These are phyloP conservation scores for Coemansia sp. DNA, from an alignment of 192 early-diverging fungal genomes.

Conservation along the genomic window DNA sequence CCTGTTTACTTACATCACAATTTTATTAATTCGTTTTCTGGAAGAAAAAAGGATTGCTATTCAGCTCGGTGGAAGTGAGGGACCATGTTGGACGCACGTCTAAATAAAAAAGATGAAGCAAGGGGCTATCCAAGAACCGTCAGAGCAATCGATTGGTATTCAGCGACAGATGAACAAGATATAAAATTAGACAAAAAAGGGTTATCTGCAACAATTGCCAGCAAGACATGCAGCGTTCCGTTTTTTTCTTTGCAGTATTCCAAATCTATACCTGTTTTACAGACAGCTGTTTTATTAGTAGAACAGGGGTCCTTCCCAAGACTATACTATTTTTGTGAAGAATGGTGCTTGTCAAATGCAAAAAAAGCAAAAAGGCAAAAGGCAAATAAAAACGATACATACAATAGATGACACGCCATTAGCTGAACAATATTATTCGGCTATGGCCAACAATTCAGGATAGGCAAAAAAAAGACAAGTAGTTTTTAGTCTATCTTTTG, in stretches of 20 bases:
- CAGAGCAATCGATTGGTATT: conserved; percentile 1
- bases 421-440: not conserved
- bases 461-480: not conserved
- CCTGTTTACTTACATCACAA: not conserved
- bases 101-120: not conserved
- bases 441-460: not conserved
- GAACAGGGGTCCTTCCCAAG: too few species aligned
- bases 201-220: not conserved
- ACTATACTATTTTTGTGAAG: not conserved
- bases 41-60: too few species aligned
- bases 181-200: not conserved
- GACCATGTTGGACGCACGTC: not conserved
- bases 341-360: not conserved
- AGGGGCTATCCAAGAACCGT: not conserved
- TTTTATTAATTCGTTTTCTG: too few species aligned
- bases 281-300: not conserved
- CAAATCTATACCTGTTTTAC: not conserved
- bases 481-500: not conserved
- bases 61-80: not conserved
- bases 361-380: not conserved
- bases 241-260: not conserved
- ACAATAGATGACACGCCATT: not conserved
- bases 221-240: not conserved
- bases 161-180: not conserved
- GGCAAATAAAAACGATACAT: not conserved